Evolutionary conservation across 2,329 filamentous ascomycete genomes (phyloP).

Genomic region (Peltaster fructicola): DNA sequence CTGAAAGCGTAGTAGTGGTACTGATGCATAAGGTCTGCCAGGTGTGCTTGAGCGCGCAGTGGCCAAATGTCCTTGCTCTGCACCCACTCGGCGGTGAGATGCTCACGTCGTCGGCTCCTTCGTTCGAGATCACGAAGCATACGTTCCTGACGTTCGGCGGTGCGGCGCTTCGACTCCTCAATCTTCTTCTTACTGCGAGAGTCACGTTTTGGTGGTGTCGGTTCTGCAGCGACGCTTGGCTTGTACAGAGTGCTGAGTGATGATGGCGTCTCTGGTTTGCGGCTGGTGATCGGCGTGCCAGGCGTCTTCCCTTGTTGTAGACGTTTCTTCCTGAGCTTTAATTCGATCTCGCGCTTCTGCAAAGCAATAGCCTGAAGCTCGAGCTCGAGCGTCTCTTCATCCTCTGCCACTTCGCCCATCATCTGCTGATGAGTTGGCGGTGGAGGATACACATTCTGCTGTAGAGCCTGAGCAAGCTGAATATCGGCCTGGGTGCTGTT

Average conservation of each 20-base stretch:
- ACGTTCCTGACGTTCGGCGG: conserved; percentile 19
- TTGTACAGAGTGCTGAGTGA: conserved; percentile 9
- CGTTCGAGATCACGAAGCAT: conserved; percentile 21
- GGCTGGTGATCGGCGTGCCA: conserved; percentile 8
- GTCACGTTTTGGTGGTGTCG: conserved; percentile 15
- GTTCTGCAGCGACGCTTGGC: conserved; percentile 4
- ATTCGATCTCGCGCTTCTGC: conserved; percentile 20
- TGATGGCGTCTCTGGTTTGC: conserved; percentile 9
- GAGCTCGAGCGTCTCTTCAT: conserved; percentile 20
- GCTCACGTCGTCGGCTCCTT: conserved; percentile 19
- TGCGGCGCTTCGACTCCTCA: conserved; percentile 19
- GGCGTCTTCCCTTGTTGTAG: conserved; percentile 13
- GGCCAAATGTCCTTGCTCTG: conserved; percentile 22
- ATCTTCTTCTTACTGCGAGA: conserved; percentile 22
- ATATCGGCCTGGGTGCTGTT: conserved; percentile 11
- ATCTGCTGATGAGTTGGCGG: conserved; percentile 8
- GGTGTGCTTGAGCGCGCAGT: conserved; percentile 16
- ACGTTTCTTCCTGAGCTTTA: conserved; percentile 20
- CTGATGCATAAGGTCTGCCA: conserved; percentile 21
- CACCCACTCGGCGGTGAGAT: conserved; percentile 21
- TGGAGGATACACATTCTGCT: conserved; percentile 7
- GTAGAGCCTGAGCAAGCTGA: conserved; percentile 14
- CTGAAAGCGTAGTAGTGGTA: conserved; percentile 18
- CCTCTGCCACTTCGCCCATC: conserved; percentile 12
- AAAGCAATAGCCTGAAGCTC: conserved; percentile 20